A percentile compares a stretch with the other conserved stretches of the same genome.
Conservation (phyloP, 306 rosid species). For the Cicer chorassanicum region DNA sequence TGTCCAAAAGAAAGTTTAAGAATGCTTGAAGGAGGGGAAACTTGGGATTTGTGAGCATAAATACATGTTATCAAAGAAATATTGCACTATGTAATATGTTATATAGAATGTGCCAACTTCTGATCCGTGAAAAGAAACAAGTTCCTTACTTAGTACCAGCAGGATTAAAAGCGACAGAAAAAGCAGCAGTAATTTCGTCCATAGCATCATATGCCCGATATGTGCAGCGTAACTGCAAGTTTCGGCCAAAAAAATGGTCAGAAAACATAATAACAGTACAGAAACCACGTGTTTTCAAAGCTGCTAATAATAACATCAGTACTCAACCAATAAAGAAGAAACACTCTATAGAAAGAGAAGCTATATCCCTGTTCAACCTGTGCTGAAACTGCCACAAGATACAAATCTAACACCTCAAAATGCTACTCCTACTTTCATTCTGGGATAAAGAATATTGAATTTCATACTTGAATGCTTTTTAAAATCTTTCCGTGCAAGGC, state of each 20-base stretch:
- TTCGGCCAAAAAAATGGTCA: slow-evolving; percentile 42
- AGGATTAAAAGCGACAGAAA: slow-evolving; percentile 90
- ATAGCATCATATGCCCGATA: slow-evolving; percentile 95
- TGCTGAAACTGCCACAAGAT: background rate
- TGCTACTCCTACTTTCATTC: slow-evolving; percentile 23
- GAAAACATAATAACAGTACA: slow-evolving; percentile 31
- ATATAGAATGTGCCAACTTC: slow-evolving; percentile 24
- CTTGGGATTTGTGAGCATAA: background rate
- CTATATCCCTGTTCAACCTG: slow-evolving; percentile 9
- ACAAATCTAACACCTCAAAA: background rate
- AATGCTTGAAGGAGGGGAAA: slow-evolving; percentile 5
- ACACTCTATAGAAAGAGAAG: background rate
- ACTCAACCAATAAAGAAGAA: slow-evolving; percentile 26
- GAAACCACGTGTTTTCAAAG: slow-evolving; percentile 27
- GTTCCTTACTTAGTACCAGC: slow-evolving; percentile 78
- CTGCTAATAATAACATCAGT: background rate
- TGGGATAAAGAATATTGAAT: slow-evolving; percentile 1
- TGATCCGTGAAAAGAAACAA: slow-evolving; percentile 36
- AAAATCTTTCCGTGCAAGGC: background rate
- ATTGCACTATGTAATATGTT: background rate
- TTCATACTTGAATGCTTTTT: slow-evolving; percentile 7
- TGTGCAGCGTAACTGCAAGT: slow-evolving; percentile 88
- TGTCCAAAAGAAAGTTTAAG: background rate
- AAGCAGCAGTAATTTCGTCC: slow-evolving; percentile 94
- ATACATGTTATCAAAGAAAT: slow-evolving; percentile 18